Percentiles rank a stretch among this genome's conserved stretches.
phyloP scores from a whole-genome alignment of 805 yeast genomes.

The Wickerhamiella lipophila region DNA sequence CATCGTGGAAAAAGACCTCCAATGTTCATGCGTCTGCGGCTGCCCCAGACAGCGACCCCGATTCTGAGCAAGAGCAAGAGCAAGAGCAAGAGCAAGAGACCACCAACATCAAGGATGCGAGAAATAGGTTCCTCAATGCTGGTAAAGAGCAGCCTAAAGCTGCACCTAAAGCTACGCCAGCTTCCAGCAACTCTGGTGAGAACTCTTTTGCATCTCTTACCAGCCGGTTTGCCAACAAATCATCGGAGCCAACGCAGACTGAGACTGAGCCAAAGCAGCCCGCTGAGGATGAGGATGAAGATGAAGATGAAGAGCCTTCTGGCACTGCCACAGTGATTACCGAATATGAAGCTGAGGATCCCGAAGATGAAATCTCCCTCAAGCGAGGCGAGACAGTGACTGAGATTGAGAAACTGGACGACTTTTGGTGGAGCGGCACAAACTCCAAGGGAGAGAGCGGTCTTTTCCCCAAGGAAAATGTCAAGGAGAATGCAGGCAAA shows the following conservation, averaged over 20 bases:
- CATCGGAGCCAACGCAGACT: conserved; percentile 17
- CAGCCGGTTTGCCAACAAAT: conserved; percentile 21
- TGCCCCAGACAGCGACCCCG: background rate
- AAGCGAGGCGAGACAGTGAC: conserved; percentile 52
- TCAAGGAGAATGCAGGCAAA: conserved; percentile 28
- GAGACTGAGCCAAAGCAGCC: conserved; percentile 18
- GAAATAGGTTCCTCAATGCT: conserved; percentile 11
- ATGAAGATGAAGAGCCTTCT: conserved; percentile 14
- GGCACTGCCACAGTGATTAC: conserved; percentile 51
- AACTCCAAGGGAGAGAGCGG: conserved; percentile 63
- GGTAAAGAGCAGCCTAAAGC: conserved; percentile 15
- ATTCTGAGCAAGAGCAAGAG: conserved; percentile 14
- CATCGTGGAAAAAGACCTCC: conserved; percentile 42
- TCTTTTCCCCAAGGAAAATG: conserved; percentile 85
- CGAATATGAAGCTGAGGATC: conserved; percentile 62
- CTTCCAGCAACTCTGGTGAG: conserved; percentile 21
- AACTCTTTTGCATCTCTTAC: conserved; percentile 25
- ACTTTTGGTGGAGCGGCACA: conserved; percentile 87
- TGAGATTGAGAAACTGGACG: conserved; percentile 58
- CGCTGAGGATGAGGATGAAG: conserved; percentile 10
- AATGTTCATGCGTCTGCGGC: conserved; percentile 36
- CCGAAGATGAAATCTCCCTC: conserved; percentile 60
- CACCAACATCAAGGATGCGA: conserved; percentile 16
- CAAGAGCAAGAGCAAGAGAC: conserved; percentile 15
- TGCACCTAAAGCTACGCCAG: background rate